phyloP scores from a whole-genome alignment of 1,139 yeast genomes.

The Magnusiomyces sp. region DNA sequence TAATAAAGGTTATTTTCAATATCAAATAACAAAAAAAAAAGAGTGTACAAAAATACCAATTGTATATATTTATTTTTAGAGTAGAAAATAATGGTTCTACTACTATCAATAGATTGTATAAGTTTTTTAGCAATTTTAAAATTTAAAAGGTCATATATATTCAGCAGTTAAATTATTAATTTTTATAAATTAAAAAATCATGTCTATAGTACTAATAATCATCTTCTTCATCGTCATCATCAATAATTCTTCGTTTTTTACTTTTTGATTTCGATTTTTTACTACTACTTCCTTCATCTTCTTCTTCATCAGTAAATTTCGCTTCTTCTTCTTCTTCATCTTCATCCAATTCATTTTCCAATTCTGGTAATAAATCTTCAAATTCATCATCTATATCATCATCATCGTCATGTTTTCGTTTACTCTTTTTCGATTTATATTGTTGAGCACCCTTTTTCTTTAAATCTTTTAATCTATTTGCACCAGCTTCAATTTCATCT shows the following conservation, averaged over 20 bases:
- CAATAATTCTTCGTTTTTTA: constrained; percentile 40
- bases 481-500: constrained; percentile 50
- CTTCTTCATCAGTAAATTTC: constrained; percentile 8
- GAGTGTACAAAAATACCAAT: too few relatives aligned
- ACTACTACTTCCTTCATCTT: constrained; percentile 11
- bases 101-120: too few relatives aligned
- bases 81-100: too few relatives aligned
- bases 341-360: constrained; percentile 11
- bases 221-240: constrained; percentile 48
- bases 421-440: constrained; percentile 33
- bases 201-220: too few relatives aligned
- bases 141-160: too few relatives aligned
- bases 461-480: constrained; percentile 52
- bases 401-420: constrained; percentile 26
- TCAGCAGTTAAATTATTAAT: too few relatives aligned
- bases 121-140: too few relatives aligned
- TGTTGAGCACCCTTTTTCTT: constrained; percentile 50
- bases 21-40: too few relatives aligned
- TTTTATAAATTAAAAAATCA: too few relatives aligned
- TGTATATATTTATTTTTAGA: too few relatives aligned
- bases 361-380: constrained; percentile 15
- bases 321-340: constrained; percentile 34
- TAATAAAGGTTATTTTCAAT: too few relatives aligned
- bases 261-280: constrained; percentile 13
- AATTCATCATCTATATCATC: constrained; percentile 34